phyloP scores from a whole-genome alignment of 345 rosid genomes.

The Lagerstroemia speciosa region DNA sequence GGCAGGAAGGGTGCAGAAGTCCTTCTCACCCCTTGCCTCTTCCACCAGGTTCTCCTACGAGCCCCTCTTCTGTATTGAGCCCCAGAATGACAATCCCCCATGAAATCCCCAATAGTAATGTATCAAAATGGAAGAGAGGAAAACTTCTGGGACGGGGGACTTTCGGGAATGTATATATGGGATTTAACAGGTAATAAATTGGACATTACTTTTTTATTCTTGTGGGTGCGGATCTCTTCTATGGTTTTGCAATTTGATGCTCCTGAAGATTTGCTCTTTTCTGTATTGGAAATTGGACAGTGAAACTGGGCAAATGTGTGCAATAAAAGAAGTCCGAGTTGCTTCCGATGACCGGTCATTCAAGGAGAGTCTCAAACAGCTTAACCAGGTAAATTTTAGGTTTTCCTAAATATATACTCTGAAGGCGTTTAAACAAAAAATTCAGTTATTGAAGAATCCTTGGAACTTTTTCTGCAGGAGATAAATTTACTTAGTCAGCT shows the following conservation, averaged over 20 bases:
- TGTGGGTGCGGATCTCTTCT: not conserved
- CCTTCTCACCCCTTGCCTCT: slow-evolving; percentile 79
- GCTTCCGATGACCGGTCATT: slow-evolving; percentile 10
- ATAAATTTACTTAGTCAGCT: slow-evolving; percentile 16
- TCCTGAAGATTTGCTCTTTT: not conserved
- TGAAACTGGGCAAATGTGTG: slow-evolving; percentile 11
- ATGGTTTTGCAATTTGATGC: not conserved
- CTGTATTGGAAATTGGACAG: not conserved
- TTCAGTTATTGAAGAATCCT: not conserved
- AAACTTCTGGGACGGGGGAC: slow-evolving; percentile 57
- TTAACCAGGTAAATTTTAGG: slow-evolving; percentile 4
- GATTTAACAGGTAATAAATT: slow-evolving; percentile 47
- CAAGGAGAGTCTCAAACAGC: slow-evolving; percentile 11
- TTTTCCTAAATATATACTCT: not conserved
- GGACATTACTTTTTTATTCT: not conserved
- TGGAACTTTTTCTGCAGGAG: not conserved
- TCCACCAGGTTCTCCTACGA: slow-evolving; percentile 87
- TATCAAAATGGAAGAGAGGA: slow-evolving; percentile 65
- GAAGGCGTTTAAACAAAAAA: not conserved
- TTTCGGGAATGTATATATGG: slow-evolving; percentile 60
- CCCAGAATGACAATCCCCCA: slow-evolving; percentile 26
- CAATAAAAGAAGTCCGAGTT: slow-evolving; percentile 7
- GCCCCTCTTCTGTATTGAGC: slow-evolving; percentile 51
- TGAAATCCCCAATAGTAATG: slow-evolving; percentile 24
- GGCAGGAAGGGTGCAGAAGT: slow-evolving; percentile 11